phyloP scores from a whole-genome alignment of 345 rosid species.

The Eucalyptus brandiana region DNA sequence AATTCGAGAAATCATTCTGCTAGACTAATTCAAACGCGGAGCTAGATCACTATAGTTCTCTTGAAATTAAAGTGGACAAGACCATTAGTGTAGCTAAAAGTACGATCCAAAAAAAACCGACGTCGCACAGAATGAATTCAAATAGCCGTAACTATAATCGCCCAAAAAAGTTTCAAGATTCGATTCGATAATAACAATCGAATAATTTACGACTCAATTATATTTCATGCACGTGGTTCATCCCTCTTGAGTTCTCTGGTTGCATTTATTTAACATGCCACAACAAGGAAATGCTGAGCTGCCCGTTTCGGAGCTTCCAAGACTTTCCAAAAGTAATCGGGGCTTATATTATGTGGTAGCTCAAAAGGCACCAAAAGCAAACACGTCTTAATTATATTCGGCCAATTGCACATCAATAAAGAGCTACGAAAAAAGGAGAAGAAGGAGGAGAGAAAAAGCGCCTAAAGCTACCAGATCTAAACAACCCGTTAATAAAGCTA shows the following conservation, averaged over 20 bases:
- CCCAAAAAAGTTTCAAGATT: accelerated
- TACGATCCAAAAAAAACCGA: neutral
- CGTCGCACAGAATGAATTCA: accelerated
- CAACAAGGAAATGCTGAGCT: neutral
- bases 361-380: neutral
- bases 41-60: neutral
- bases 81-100: neutral
- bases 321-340: neutral
- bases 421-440: accelerated
- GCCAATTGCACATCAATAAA: neutral
- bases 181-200: accelerated
- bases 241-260: accelerated
- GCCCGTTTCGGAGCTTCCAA: neutral
- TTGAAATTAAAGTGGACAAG: neutral
- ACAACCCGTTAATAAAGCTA: neutral
- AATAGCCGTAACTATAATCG: accelerated
- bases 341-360: neutral
- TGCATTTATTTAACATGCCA: neutral
- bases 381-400: neutral
- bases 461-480: neutral
- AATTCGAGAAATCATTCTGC: too few relatives aligned
- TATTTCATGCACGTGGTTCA: neutral
- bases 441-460: accelerated
- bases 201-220: neutral
- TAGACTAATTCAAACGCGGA: neutral